Evolutionary conservation across 768 basidiomycete genomes (phyloP).

Genomic region (Gloeostereum incarnatum): DNA sequence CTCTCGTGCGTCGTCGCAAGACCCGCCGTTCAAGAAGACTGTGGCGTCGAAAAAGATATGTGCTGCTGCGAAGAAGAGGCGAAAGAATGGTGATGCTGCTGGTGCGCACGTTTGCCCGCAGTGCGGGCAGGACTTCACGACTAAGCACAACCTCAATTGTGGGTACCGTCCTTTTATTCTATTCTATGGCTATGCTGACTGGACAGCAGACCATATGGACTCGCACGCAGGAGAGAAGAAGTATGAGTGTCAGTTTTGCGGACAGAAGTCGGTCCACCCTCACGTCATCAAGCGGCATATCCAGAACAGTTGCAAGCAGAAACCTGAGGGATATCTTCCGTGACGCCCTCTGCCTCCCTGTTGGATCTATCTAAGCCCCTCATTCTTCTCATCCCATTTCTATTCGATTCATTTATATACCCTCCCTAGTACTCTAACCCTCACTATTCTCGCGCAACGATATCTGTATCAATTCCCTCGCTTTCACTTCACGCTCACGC

Average conservation of each 20-base stretch:
- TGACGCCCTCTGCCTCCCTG: no score
- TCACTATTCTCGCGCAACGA: no score
- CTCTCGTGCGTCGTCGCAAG: no score
- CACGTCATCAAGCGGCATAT: not conserved
- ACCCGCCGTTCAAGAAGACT: not conserved
- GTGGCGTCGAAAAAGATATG: not conserved
- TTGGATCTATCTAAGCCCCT: no score
- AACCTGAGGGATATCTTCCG: no score
- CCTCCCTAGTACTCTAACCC: no score
- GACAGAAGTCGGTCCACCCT: not conserved
- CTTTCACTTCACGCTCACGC: no score
- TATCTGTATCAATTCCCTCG: no score
- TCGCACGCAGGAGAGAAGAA: not conserved
- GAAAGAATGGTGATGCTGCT: constrained; percentile 12
- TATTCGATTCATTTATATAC: no score
- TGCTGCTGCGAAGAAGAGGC: constrained; percentile 11
- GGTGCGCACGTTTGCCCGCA: constrained; percentile 14
- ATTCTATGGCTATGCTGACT: not conserved
- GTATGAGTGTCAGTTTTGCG: not conserved
- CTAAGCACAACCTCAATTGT: constrained; percentile 19
- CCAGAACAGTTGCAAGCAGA: not conserved
- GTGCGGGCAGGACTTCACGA: constrained; percentile 16
- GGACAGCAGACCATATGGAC: not conserved
- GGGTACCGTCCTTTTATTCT: constrained; percentile 6
- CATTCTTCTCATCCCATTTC: no score